These are phyloP conservation scores for Pisolithus tinctorius DNA, from an alignment of 768 basidiomycete species.

Conservation along the genomic window DNA sequence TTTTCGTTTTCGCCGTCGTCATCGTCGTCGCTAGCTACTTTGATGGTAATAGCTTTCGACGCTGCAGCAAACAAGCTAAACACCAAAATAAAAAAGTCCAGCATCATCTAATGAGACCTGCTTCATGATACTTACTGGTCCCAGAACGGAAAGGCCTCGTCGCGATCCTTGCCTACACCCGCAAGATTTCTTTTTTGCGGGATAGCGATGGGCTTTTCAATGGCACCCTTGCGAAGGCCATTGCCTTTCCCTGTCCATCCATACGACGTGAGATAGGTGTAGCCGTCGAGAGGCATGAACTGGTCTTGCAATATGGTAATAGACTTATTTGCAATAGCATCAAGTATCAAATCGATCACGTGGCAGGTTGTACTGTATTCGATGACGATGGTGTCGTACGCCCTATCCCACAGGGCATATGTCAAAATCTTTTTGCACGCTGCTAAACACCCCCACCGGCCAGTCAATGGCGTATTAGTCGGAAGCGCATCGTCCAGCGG, in stretches of 20 bases:
- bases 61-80: slow-evolving; percentile 65
- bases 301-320: background rate
- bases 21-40: slow-evolving; percentile 47
- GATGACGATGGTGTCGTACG: slow-evolving; percentile 37
- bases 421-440: slow-evolving; percentile 73
- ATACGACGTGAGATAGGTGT: slow-evolving; percentile 67
- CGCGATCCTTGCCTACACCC: slow-evolving; percentile 88
- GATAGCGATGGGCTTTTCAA: slow-evolving; percentile 68
- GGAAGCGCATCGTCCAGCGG: slow-evolving; percentile 36
- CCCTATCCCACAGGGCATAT: slow-evolving; percentile 56
- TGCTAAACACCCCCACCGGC: slow-evolving; percentile 68
- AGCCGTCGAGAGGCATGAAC: slow-evolving; percentile 58
- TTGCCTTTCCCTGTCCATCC: slow-evolving; percentile 87
- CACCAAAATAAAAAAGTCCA: background rate
- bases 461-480: slow-evolving; percentile 75
- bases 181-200: slow-evolving; percentile 80
- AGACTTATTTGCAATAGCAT: background rate
- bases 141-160: slow-evolving; percentile 97
- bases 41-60: slow-evolving; percentile 75
- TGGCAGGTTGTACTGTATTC: background rate
- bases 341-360: background rate
- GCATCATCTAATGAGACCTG: background rate
- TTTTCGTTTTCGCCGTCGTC: slow-evolving; percentile 26
- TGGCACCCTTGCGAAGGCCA: slow-evolving; percentile 78
- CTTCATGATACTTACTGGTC: slow-evolving; percentile 66